Base-by-base conservation (phyloP, 441 rosid genomes). In the Syzygium syzygioides region DNA sequence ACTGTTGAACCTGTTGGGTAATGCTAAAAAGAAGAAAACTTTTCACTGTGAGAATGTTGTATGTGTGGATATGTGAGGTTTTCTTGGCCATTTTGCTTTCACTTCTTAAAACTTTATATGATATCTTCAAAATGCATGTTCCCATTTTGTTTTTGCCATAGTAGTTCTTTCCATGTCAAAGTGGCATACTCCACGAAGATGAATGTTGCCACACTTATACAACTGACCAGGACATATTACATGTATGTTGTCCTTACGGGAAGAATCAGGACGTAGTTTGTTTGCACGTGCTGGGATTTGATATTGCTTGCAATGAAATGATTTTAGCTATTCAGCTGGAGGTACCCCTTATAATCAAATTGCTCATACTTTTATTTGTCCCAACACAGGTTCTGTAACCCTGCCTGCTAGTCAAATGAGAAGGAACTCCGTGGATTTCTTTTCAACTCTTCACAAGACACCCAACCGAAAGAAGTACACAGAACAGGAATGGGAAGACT, bases 401-500 rank as follows among this genome's bases (percentile, higher is more conserved):
- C 93, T 93, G 18, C 86, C 90, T 45, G 62, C 89, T 71, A 66
- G 57, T 86, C 37, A 85, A 68, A 90, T 91, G 76, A 80, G 19
- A 59, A 84, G 87, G 64, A 88, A 89, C 57, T 88, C 87, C 62
- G 92, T 86, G 90, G 92, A 93, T 91, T 95, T 90, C 93, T 96
- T 95, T 79, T 98, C 99, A 18, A 95, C 95, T 57, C 93, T 93
- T 90, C 99, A 98, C 94, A 93, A 87, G 89, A 93, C 93, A 11
- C 93, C 92, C 1, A 93, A 92, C 89, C 87, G 90, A 86, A 96
- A 91, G 94, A 95, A 90, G 92, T 86, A 95, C 88, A 91, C 99
- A 0, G 91, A 95, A 92, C 90, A 92, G 92, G 98, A 97, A 86
- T 96, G 96, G 98, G 95, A 96, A 85, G 97, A 96, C 89, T 94